Conservation (phyloP, 345 rosid species). For the Eucalyptus pauciflora region DNA sequence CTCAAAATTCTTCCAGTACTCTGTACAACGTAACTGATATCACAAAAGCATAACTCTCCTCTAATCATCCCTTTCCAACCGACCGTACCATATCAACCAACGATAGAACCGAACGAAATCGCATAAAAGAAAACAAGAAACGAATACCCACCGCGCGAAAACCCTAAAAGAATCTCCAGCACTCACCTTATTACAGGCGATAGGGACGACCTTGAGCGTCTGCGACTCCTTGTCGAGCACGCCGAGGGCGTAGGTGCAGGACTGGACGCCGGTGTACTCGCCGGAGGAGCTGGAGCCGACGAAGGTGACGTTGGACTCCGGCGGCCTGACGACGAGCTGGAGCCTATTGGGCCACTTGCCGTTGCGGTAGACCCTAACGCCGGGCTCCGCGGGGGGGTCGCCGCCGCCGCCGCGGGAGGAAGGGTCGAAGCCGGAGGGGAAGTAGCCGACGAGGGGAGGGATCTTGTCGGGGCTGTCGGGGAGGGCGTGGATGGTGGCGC, state of each 20-base stretch:
- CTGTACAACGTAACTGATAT: neutral
- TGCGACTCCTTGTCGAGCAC: slow-evolving; percentile 52
- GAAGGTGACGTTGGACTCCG: slow-evolving; percentile 44
- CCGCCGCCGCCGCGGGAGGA: neutral
- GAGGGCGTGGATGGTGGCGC: slow-evolving; percentile 22
- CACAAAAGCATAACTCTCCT: neutral
- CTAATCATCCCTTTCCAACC: neutral
- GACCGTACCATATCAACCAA: neutral
- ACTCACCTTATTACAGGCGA: slow-evolving; percentile 70
- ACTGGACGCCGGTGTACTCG: slow-evolving; percentile 54
- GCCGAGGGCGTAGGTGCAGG: slow-evolving; percentile 54
- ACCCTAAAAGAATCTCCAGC: neutral
- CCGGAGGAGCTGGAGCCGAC: slow-evolving; percentile 60
- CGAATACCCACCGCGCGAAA: neutral
- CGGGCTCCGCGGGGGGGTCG: neutral
- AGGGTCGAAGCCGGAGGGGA: slow-evolving; percentile 66
- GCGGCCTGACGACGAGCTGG: slow-evolving; percentile 66
- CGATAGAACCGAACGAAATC: neutral
- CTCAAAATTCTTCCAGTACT: neutral
- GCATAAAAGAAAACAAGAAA: neutral
- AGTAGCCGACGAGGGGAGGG: slow-evolving; percentile 64
- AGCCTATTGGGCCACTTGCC: slow-evolving; percentile 26
- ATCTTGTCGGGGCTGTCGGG: slow-evolving; percentile 28
- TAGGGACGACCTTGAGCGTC: slow-evolving; percentile 55
- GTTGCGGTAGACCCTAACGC: neutral